Base-by-base conservation (phyloP, 192 early-diverging fungal genomes). In the Backusella psychrophila region DNA sequence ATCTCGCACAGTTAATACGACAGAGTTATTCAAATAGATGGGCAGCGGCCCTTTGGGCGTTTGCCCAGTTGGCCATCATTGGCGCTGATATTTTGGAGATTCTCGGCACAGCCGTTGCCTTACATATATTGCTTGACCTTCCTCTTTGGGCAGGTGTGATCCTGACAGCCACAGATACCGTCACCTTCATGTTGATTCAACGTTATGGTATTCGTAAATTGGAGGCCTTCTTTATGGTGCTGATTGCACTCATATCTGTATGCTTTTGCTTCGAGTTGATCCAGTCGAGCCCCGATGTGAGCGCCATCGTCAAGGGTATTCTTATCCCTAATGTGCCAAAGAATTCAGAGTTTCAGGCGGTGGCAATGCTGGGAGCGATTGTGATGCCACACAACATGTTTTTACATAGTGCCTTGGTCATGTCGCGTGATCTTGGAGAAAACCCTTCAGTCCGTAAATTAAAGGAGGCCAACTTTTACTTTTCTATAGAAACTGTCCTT, bases 351-450 rank as follows among this genome's bases (percentile, higher is more conserved):
- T 85, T 91, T 38, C 90, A 92, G 73, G 90, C 90, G 3, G 90
- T 91, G n/a, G 91, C 87, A n/a, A 88, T 92, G 78, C 78, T 92
- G 34, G 91, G 91, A 4, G 88, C 88, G 6, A 86, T 92, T 17
- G 89, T 92, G 35, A 97, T 97, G 96, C 96, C 96, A 4, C 96
- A 97, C 80, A 95, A 96, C 74, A 85, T 97, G 71, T 97, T 91
- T 81, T 84, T 97, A 52, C 96, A 97, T 80, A 94, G 78, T 69
- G 89, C 88, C 8, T 84, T 96, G 71, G 95, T 96, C 0, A 86
- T 84, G 56, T 87, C 90, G 34, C 53, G 82, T 15, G 66, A 78
- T 39, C 71, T 83, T 11, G 82, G 82, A 34, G 19, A 31, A n/a
- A 44, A 69, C 23, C 78, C 82, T 19, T 52, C 72, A 1, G 49